phyloP scores from a whole-genome alignment of 2,329 filamentous ascomycete species.

The Aspergillus transmontanensis region DNA sequence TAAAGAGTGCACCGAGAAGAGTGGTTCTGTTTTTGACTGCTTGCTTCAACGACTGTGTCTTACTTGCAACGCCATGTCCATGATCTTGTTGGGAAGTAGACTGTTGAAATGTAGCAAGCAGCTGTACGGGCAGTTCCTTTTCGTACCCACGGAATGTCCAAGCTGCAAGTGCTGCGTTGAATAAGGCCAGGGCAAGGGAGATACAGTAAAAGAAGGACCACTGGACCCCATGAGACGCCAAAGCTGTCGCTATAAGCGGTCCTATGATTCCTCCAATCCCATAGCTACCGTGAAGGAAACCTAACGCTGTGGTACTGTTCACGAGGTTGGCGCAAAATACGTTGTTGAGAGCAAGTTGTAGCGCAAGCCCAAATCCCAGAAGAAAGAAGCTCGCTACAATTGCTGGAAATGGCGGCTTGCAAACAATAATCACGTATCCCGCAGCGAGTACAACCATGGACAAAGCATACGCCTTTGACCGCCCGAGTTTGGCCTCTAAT shows the following conservation, averaged over 20 bases:
- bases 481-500: slow-evolving; percentile 64
- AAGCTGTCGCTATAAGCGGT: slow-evolving; percentile 72
- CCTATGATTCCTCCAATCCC: slow-evolving; percentile 66
- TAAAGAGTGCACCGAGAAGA: slow-evolving; percentile 75
- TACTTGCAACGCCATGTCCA: slow-evolving; percentile 29
- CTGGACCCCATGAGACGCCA: slow-evolving; percentile 62
- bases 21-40: slow-evolving; percentile 60
- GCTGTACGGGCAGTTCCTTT: slow-evolving; percentile 54
- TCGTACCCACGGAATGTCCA: slow-evolving; percentile 64
- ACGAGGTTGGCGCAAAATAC: slow-evolving; percentile 58
- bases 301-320: slow-evolving; percentile 54
- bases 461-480: slow-evolving; percentile 62
- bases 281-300: slow-evolving; percentile 39
- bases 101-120: slow-evolving; percentile 48
- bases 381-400: slow-evolving; percentile 68
- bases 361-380: slow-evolving; percentile 56
- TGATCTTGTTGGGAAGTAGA: slow-evolving; percentile 43
- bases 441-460: slow-evolving; percentile 61
- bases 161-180: slow-evolving; percentile 60
- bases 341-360: slow-evolving; percentile 58
- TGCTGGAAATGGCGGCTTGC: slow-evolving; percentile 69
- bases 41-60: slow-evolving; percentile 44
- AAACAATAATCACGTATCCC: slow-evolving; percentile 67
- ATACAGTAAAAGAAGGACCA: slow-evolving; percentile 78
- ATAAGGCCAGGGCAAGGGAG: slow-evolving; percentile 58